Base-by-base conservation (phyloP, 2,329 filamentous ascomycete species). In the Phyllachora maydis region DNA sequence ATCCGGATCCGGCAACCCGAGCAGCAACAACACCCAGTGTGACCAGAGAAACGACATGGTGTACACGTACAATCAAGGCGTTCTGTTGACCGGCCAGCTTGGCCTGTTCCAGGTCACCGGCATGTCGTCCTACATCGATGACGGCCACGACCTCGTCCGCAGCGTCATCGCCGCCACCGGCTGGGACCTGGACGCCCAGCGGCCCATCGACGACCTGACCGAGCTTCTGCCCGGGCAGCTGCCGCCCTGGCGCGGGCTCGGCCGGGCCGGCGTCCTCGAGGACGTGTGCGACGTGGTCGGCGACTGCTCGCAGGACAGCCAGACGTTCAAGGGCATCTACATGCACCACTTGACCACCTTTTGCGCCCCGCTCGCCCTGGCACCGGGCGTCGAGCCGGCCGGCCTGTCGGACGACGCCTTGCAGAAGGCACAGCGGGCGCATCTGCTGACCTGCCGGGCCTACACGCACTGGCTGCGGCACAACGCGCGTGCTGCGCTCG, bases 11-110 rank as follows among this genome's bases (percentile, higher is more conserved):
- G 50, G 53, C 14, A 61, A 66, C 27, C 49, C 52, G 5, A 59
- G 59, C 28, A 59, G 56, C 14, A 66, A 70, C 23, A 81, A 76
- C 26, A 70, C 65, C 1, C 58, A 65, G 31, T 93, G 85, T 43
- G 78, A 93, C 40, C 45, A 65, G 23, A 65, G 82, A 23, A 78
- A 92, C 44, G 68, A 83, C 35, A 85, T 82, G 70, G 74, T 92
- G 6, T 92, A 83, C 46, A 90, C 82, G 0, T 93, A 95, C 52
- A 95, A 95, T 47, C 85, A 95, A 46, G 85, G 83, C 12, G 81
- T 93, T 4, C 39, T 95, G 1, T 61, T 93, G 12, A 82, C 77
- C 4, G 83, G 81, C 8, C 65, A 81, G 26, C 65, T 78, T 16
- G 76, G 72, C 2, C 57, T 93, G 0, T 93, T 76, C 66, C 62